These are phyloP conservation scores for Pulveroboletus frians DNA, from an alignment of 768 basidiomycete genomes.

Conservation along the genomic window DNA sequence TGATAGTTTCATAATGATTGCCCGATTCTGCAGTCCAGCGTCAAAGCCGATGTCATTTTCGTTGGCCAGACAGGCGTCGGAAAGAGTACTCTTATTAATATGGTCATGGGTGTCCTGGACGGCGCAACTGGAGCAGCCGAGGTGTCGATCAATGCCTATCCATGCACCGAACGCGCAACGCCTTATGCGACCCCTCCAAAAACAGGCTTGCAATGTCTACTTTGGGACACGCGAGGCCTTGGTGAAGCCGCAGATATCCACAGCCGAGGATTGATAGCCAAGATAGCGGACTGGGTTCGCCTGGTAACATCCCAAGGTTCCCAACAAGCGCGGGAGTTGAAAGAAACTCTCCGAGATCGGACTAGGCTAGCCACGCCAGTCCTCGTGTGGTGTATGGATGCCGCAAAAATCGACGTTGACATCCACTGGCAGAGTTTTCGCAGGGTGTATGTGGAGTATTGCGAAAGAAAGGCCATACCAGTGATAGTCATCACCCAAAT, in stretches of 20 bases:
- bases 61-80: conserved; percentile 25
- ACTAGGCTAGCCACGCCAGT: conserved; percentile 10
- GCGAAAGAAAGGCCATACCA: conserved; percentile 16
- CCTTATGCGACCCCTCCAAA: conserved; percentile 5
- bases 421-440: conserved; percentile 18
- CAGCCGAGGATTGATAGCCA: conserved; percentile 6
- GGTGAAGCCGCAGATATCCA: conserved; percentile 15
- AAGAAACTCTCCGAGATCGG: conserved; percentile 5
- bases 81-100: conserved; percentile 24
- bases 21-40: conserved; percentile 3
- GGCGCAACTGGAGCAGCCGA: neutral
- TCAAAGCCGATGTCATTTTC: conserved; percentile 16
- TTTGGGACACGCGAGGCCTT: conserved; percentile 27
- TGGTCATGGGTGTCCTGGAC: conserved; percentile 16
- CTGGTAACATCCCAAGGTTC: neutral
- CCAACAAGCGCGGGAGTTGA: conserved; percentile 20
- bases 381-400: conserved; percentile 25
- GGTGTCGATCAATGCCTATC: conserved; percentile 15
- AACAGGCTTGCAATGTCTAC: conserved; percentile 6
- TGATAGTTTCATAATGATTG: conserved; percentile 1
- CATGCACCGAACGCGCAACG: conserved; percentile 15
- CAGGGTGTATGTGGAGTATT: conserved; percentile 24
- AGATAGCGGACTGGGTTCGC: conserved; percentile 10
- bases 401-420: conserved; percentile 13
- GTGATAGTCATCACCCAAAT: conserved; percentile 19